These are phyloP conservation scores for Fusarium continuum DNA, from an alignment of 2,329 filamentous ascomycete genomes.

Conservation along the genomic window DNA sequence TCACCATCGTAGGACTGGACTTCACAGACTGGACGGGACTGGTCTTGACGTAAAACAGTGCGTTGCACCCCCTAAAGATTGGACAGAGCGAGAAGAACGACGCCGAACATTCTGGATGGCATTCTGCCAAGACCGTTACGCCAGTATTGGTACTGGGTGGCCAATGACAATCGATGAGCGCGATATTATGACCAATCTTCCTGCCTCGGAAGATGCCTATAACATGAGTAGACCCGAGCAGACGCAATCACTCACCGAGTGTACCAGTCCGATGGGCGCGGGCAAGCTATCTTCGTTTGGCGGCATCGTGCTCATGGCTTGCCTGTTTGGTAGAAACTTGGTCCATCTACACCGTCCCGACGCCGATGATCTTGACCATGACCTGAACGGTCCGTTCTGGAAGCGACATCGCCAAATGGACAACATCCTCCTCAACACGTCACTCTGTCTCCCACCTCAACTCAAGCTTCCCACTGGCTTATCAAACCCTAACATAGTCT, in stretches of 20 bases:
- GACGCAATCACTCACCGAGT: conserved; percentile 74
- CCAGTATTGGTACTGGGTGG: conserved; percentile 96
- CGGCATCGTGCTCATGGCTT: conserved; percentile 84
- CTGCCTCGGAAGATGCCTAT: conserved; percentile 85
- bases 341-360: conserved; percentile 90
- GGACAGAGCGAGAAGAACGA: conserved; percentile 92
- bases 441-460: conserved; percentile 80
- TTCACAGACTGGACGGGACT: conserved; percentile 84
- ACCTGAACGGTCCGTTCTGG: conserved; percentile 95
- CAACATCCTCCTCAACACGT: conserved; percentile 87
- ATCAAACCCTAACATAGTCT: conserved; percentile 83
- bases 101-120: conserved; percentile 95
- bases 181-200: conserved; percentile 88
- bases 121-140: conserved; percentile 90
- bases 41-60: conserved; percentile 94
- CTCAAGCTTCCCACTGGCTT: conserved; percentile 82
- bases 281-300: conserved; percentile 79
- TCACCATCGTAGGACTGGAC: conserved; percentile 76
- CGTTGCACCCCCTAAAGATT: conserved; percentile 84
- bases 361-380: conserved; percentile 80
- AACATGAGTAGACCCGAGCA: conserved; percentile 79
- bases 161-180: conserved; percentile 92
- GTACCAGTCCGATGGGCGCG: conserved; percentile 76
- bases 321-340: conserved; percentile 89
- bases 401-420: conserved; percentile 90